Percentiles rank a stretch among this genome's conserved stretches.
Evolutionary conservation across 1,139 yeast genomes (phyloP).

Genomic region (Magnusiomyces starmeri): DNA sequence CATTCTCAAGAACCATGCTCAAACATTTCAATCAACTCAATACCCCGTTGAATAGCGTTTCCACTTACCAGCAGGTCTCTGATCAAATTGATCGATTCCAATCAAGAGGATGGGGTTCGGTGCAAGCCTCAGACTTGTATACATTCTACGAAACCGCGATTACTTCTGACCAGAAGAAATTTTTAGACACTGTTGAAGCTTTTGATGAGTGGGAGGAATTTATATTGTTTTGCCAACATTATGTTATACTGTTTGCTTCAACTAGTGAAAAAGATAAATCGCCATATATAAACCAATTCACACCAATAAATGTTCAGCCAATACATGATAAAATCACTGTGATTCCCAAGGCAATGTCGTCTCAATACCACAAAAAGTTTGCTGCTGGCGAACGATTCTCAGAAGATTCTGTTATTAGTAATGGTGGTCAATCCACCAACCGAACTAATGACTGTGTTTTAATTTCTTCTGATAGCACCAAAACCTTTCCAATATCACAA

Average conservation of each 20-base stretch:
- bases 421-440: not conserved
- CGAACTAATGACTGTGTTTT: slow-evolving; percentile 5
- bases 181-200: slow-evolving; percentile 49
- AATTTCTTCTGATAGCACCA: slow-evolving; percentile 9
- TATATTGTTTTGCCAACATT: slow-evolving; percentile 68
- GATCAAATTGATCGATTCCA: slow-evolving; percentile 48
- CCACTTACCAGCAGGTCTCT: slow-evolving; percentile 45
- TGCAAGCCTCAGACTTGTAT: slow-evolving; percentile 49
- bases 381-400: slow-evolving; percentile 38
- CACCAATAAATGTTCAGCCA: not conserved
- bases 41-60: slow-evolving; percentile 65
- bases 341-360: slow-evolving; percentile 6
- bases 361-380: slow-evolving; percentile 41
- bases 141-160: slow-evolving; percentile 50
- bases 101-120: slow-evolving; percentile 41
- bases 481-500: slow-evolving; percentile 11
- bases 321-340: not conserved
- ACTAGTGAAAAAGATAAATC: slow-evolving; percentile 9
- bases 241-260: slow-evolving; percentile 58
- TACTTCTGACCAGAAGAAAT: slow-evolving; percentile 36
- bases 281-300: not conserved
- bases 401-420: slow-evolving; percentile 8
- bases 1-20: slow-evolving; percentile 71
- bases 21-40: slow-evolving; percentile 60
- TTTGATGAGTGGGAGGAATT: slow-evolving; percentile 87